A percentile compares a stretch with the other conserved stretches of the same genome.
Conservation (phyloP, 2,329 filamentous ascomycete genomes). For the Penicillium sp. region DNA sequence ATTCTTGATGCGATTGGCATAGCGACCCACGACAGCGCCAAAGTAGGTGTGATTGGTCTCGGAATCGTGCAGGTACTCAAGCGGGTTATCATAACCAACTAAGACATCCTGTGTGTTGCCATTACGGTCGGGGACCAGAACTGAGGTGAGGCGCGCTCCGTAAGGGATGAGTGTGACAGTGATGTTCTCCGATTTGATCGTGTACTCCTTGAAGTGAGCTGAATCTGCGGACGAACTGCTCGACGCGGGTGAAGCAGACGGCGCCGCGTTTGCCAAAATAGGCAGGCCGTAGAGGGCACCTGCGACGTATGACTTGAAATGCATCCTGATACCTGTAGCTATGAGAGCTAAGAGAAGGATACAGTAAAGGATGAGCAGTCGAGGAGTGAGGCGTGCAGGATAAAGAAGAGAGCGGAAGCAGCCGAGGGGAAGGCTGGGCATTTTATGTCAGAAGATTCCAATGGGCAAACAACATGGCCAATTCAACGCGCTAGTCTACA, state of each 20-base stretch:
- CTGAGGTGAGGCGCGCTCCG: constrained; percentile 48
- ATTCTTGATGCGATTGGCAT: constrained; percentile 59
- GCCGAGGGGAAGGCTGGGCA: constrained; percentile 24
- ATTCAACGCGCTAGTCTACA: neutral
- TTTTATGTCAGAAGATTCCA: constrained; percentile 21
- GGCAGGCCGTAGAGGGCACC: constrained; percentile 36
- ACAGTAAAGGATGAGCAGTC: constrained; percentile 30
- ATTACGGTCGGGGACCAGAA: constrained; percentile 53
- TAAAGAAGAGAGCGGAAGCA: constrained; percentile 29
- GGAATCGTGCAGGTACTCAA: constrained; percentile 46
- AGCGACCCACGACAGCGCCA: constrained; percentile 52
- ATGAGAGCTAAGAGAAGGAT: constrained; percentile 32
- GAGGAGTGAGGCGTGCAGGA: constrained; percentile 30
- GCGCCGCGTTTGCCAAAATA: constrained; percentile 23
- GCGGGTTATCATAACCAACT: constrained; percentile 52
- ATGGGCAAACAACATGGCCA: constrained; percentile 12
- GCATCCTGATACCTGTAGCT: constrained; percentile 35
- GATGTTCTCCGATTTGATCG: constrained; percentile 49
- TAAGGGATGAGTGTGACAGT: constrained; percentile 51
- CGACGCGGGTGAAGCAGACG: constrained; percentile 14
- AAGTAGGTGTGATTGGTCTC: constrained; percentile 51
- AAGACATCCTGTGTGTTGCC: constrained; percentile 52
- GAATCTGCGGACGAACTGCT: constrained; percentile 9
- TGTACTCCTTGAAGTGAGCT: constrained; percentile 45
- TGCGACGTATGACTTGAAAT: constrained; percentile 35